Evolutionary conservation across 2,329 filamentous ascomycete species (phyloP).

Genomic region (Colletotrichum sp.): DNA sequence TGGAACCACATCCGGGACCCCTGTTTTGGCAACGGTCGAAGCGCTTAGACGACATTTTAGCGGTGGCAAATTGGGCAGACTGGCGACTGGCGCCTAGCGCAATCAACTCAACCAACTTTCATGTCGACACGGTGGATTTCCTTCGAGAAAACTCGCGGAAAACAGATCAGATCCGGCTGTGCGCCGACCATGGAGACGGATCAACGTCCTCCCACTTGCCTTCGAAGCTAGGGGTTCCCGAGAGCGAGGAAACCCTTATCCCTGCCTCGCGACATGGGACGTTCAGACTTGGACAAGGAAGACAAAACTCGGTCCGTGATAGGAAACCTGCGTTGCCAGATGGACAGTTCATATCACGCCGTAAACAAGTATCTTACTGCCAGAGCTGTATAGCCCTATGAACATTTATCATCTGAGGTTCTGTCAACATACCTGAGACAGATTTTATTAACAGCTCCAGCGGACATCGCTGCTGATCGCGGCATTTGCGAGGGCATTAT

Average conservation of each 20-base stretch:
- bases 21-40: not conserved
- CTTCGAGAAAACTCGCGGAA: not conserved
- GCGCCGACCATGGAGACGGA: not conserved
- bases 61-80: not conserved
- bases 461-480: not conserved
- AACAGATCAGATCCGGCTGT: not conserved
- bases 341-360: not conserved
- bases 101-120: not conserved
- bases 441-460: not conserved
- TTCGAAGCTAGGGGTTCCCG: not conserved
- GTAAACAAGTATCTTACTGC: not conserved
- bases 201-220: not conserved
- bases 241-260: not conserved
- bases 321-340: not conserved
- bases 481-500: not conserved
- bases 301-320: not conserved
- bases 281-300: not conserved
- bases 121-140: not conserved
- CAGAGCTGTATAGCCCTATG: not conserved
- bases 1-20: not conserved
- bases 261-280: not conserved
- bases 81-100: not conserved
- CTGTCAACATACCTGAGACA: conserved; percentile 10
- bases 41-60: not conserved
- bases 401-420: not conserved